A percentile compares a stretch with the other conserved stretches of the same genome.
phyloP scores from a whole-genome alignment of 805 yeast genomes.

The Myxozyma neotropica region DNA sequence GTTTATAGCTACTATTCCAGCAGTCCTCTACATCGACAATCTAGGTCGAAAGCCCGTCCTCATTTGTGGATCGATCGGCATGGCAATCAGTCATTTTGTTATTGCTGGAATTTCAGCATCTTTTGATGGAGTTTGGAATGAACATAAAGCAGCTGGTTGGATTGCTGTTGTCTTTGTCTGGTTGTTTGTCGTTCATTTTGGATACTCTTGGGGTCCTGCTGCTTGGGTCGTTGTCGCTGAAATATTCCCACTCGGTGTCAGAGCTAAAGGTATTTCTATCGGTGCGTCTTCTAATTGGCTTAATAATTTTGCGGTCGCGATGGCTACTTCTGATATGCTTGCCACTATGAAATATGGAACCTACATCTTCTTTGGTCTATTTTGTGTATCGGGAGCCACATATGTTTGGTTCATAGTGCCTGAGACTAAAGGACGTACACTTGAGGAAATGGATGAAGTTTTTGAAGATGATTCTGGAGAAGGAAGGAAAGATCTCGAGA shows the following conservation, averaged over 20 bases:
- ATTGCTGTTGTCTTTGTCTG: constrained; percentile 31
- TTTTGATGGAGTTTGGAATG: constrained; percentile 47
- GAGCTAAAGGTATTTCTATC: constrained; percentile 67
- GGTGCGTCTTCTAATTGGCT: constrained; percentile 64
- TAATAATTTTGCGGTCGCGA: constrained; percentile 48
- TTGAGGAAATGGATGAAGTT: constrained; percentile 31
- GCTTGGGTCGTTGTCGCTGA: constrained; percentile 67
- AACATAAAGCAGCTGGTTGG: constrained; percentile 35
- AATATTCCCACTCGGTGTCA: constrained; percentile 62
- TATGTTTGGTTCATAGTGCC: constrained; percentile 26
- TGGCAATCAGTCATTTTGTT: constrained; percentile 50
- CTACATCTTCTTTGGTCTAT: constrained; percentile 40
- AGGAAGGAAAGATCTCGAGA: constrained; percentile 10
- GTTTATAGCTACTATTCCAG: constrained; percentile 55
- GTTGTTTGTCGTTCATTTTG: constrained; percentile 32
- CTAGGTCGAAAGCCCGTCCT: constrained; percentile 68
- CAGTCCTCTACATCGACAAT: constrained; percentile 56
- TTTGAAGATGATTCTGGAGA: constrained; percentile 36
- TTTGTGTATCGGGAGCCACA: constrained; percentile 34
- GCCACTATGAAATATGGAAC: constrained; percentile 36
- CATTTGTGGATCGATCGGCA: constrained; percentile 56
- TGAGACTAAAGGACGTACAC: constrained; percentile 24
- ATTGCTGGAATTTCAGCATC: constrained; percentile 44
- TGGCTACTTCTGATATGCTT: constrained; percentile 58
- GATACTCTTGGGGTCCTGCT: constrained; percentile 30